phyloP scores from a whole-genome alignment of 2,329 filamentous ascomycete genomes.

The Alternaria conjuncta region DNA sequence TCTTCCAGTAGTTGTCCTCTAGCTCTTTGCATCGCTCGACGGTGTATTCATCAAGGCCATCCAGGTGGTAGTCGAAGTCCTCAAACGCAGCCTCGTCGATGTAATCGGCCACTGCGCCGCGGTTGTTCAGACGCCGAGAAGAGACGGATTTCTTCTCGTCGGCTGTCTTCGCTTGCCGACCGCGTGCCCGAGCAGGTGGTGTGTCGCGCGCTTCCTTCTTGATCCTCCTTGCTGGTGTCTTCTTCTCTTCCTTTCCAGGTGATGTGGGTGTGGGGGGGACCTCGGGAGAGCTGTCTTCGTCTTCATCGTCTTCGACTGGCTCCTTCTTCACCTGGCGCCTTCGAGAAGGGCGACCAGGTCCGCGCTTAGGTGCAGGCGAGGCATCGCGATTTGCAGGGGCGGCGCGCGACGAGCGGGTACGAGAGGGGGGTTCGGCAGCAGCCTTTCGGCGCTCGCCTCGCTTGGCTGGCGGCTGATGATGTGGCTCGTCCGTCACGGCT shows the following conservation, averaged over 20 bases:
- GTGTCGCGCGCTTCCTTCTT: constrained; percentile 50
- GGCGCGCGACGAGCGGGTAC: constrained; percentile 43
- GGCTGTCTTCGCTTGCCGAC: constrained; percentile 54
- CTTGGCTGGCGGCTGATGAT: constrained; percentile 91
- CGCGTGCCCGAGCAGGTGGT: constrained; percentile 62
- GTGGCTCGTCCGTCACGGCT: constrained; percentile 88
- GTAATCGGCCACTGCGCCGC: constrained; percentile 75
- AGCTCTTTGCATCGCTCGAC: constrained; percentile 92
- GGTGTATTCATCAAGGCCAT: constrained; percentile 83
- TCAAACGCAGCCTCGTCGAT: constrained; percentile 91
- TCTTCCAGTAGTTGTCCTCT: constrained; percentile 96
- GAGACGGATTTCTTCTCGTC: constrained; percentile 72
- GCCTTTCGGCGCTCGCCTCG: constrained; percentile 77
- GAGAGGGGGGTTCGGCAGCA: constrained; percentile 38
- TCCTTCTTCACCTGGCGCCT: constrained; percentile 32
- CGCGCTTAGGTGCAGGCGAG: constrained; percentile 53
- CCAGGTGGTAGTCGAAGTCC: constrained; percentile 87
- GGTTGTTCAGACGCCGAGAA: constrained; percentile 85
- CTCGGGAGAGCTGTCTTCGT: constrained; percentile 39
- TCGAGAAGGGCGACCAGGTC: constrained; percentile 55
- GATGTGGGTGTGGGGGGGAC: constrained; percentile 53
- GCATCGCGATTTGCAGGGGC: constrained; percentile 44
- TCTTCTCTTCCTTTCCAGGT: constrained; percentile 52
- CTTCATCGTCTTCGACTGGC: constrained; percentile 39
- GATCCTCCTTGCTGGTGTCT: constrained; percentile 27